Evolutionary conservation across 116 monocot genomes (phyloP).

Genomic region (Zostera marina): DNA sequence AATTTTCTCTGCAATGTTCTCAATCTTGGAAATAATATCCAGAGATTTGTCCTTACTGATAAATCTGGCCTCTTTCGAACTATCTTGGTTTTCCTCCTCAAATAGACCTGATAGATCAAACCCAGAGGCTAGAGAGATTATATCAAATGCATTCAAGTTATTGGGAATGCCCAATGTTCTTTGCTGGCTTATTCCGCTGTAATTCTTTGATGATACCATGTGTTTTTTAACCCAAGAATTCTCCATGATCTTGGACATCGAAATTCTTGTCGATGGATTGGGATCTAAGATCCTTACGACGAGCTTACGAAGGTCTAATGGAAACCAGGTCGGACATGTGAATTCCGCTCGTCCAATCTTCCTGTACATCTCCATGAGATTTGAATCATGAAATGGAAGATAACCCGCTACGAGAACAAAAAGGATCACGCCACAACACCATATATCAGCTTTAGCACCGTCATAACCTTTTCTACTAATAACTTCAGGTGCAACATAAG

Average conservation of each 20-base stretch:
- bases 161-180: slow-evolving; percentile 11
- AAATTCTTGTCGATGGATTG: slow-evolving; percentile 12
- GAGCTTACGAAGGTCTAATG: slow-evolving; percentile 12
- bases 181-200: not conserved
- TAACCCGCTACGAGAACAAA: slow-evolving; percentile 22
- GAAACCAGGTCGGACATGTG: slow-evolving; percentile 14
- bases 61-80: slow-evolving; percentile 14
- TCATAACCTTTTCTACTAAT: slow-evolving; percentile 21
- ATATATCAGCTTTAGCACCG: slow-evolving; percentile 24
- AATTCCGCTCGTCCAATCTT: slow-evolving; percentile 23
- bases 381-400: slow-evolving; percentile 24
- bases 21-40: slow-evolving; percentile 30
- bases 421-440: slow-evolving; percentile 26
- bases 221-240: slow-evolving; percentile 27
- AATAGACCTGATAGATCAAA: slow-evolving; percentile 45
- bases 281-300: slow-evolving; percentile 13
- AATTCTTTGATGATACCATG: too few relatives aligned
- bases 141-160: slow-evolving; percentile 34
- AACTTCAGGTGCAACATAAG: slow-evolving; percentile 26
- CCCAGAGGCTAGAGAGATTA: slow-evolving; percentile 33
- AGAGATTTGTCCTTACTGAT: slow-evolving; percentile 19
- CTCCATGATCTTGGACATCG: slow-evolving; percentile 10
- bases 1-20: slow-evolving; percentile 27
- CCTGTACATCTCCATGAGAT: slow-evolving; percentile 26
- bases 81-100: slow-evolving; percentile 9